phyloP scores from a whole-genome alignment of 1,284 basidiomycete species.

The Cystobasidium sp. region DNA sequence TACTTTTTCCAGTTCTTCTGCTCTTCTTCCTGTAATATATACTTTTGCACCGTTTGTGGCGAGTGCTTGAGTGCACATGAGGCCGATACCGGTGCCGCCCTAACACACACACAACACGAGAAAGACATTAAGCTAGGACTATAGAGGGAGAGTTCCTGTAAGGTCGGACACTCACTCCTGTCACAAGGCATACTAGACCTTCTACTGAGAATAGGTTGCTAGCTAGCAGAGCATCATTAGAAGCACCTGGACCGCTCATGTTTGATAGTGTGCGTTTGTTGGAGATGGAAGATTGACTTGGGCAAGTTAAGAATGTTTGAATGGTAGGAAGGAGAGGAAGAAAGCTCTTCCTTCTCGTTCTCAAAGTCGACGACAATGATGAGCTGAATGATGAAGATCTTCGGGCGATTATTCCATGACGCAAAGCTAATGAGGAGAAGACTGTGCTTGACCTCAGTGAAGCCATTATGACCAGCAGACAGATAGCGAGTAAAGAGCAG shows the following conservation, averaged over 20 bases:
- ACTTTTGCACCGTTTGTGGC: constrained; percentile 79
- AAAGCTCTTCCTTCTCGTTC: too few relatives aligned
- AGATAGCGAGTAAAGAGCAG: too few relatives aligned
- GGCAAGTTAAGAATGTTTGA: background rate
- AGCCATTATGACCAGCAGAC: too few relatives aligned
- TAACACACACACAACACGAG: background rate
- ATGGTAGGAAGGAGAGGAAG: background rate
- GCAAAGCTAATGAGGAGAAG: too few relatives aligned
- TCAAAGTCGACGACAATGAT: background rate
- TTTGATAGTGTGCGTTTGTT: background rate
- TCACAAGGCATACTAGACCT: constrained; percentile 20
- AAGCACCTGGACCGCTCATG: constrained; percentile 34
- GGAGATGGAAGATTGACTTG: background rate
- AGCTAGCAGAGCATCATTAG: constrained; percentile 21
- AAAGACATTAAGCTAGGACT: background rate
- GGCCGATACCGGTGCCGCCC: constrained; percentile 70
- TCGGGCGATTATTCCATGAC: too few relatives aligned
- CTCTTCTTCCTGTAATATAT: constrained; percentile 67
- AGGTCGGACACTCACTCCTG: constrained; percentile 16
- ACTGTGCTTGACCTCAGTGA: too few relatives aligned
- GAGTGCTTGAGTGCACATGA: constrained; percentile 75
- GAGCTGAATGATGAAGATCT: background rate
- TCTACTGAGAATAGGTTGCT: constrained; percentile 35
- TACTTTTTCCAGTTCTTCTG: constrained; percentile 56
- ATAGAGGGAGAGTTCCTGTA: too few relatives aligned